Percentiles rank a stretch among this genome's conserved stretches.
phyloP scores from a whole-genome alignment of 176 grass and related monocot genomes.

The Thinopyrum elongatum region DNA sequence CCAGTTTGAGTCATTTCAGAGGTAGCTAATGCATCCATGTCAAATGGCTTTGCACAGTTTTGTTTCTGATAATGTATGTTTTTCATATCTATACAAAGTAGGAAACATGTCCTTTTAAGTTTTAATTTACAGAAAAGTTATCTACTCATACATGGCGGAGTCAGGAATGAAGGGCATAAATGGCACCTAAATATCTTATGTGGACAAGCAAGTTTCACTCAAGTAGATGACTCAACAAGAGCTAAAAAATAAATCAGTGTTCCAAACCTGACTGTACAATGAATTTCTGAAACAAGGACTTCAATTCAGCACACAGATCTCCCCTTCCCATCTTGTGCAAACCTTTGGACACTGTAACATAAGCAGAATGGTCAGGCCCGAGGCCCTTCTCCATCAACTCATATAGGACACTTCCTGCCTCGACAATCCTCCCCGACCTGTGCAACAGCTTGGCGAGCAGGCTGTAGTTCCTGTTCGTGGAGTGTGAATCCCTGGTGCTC shows the following conservation, averaged over 20 bases:
- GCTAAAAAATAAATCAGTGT: neutral
- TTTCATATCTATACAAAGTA: neutral
- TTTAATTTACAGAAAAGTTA: neutral
- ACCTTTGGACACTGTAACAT: conserved; percentile 62
- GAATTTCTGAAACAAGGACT: conserved; percentile 52
- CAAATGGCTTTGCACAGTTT: neutral
- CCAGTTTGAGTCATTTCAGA: neutral
- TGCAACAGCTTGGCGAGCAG: conserved; percentile 53
- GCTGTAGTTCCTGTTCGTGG: conserved; percentile 74
- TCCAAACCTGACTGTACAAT: conserved; percentile 13
- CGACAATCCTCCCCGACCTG: conserved; percentile 39
- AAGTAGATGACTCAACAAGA: neutral
- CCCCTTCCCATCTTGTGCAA: conserved; percentile 47
- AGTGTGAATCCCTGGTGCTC: conserved; percentile 57
- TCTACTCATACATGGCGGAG: neutral
- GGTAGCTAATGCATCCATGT: neutral
- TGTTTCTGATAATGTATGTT: neutral
- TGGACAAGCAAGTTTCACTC: neutral
- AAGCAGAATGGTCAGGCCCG: conserved; percentile 64
- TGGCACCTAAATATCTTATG: neutral
- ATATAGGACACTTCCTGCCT: conserved; percentile 69
- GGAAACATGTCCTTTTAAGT: neutral
- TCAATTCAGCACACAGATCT: conserved; percentile 64
- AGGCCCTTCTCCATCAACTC: conserved; percentile 79
- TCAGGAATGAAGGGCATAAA: neutral